Base-by-base conservation (phyloP, 768 basidiomycete species). In the Lanmaoa pseudosensibilis region DNA sequence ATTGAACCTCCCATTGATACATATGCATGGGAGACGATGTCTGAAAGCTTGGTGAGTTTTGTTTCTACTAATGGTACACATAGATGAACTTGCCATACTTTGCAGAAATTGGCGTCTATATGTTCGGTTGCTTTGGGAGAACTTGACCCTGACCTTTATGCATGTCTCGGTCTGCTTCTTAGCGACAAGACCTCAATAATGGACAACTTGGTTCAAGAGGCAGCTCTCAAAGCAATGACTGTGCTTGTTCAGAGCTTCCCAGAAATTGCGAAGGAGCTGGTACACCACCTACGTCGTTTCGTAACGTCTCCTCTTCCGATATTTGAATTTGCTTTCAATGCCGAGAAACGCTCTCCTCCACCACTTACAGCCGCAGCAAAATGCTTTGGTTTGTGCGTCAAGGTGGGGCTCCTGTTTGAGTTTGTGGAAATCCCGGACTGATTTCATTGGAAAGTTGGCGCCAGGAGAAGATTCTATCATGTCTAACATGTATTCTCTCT, bases 401-500 rank as follows among this genome's bases (percentile, higher is more conserved):
- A 87, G 73, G 92, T 92, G 62, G 27, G 44, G 10, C 4, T 50
- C 27, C 15, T 32, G 32, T 45, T 7, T 36, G 12, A 23, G n/a
- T 7, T 38, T 15, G 25, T 55, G 12, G 34, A 40, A 19, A 10
- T 56, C 16, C 16, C 39, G 58, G 21, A 43, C 25, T 43, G 30
- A 61, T 46, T 60, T 55, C 23, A 48, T 58, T 11, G 37, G 41
- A 38, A 57, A 94, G 92, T 77, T 92, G 38, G 86, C 90, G 16
- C 88, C 90, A 16, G 91, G 90, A 41, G 90, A 94, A 61, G 94
- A 94, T 67, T 81, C 94, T 37, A 81, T 91, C 68, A 87, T 94
- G 83, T 98, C 95, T 4, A 92, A 94, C 62, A 89, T 98, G 86
- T 98, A 98, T 71, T 97, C 96, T 5, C 82, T 98, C 13, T 80